Evolutionary conservation across 345 rosid species (phyloP), one percentile per base, ranked within the genome.

Genomic region (Rubroshorea leprosula): DNA sequence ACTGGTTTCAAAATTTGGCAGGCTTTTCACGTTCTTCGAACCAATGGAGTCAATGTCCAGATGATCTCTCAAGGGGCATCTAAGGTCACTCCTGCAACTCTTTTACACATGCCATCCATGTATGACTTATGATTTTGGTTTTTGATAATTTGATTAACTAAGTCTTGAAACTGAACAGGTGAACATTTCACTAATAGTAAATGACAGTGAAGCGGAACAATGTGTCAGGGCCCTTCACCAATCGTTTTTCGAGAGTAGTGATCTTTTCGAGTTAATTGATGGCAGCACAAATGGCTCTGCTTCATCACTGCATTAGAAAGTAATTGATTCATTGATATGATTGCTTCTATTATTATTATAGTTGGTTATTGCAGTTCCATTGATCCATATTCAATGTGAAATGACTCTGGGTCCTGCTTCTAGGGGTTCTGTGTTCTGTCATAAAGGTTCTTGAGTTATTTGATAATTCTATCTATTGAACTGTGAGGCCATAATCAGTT

Each of bases 51-150:
- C 58, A 91, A 88, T 54, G 96, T 88, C 60, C 98, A 91, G 72
- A 88, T 91, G 98, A 91, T 88, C 71, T 91, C 96, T 5, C 92
- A 91, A 75, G 96, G 96, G n/a, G 96, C 97, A 57, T 90, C 97
- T 5, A 90, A 90, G 97, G 97, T 90, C 55, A 45, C 0, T 9
- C 17, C 16, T n/a, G 7, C 14, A 2, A 23, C 1, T 22, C 27
- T 17, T n/a, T n/a, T n/a, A 24, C 45, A 19, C 12, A n/a, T 49
- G 49, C 51, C n/a, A 4, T 20, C 5, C n/a, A 9, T 35, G 9
- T 35, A 13, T n/a, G n/a, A n/a, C n/a, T n/a, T n/a, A n/a, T n/a
- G n/a, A n/a, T n/a, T n/a, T n/a, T n/a, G n/a, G 9, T 2, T 35
- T 35, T 35, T 13, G 11, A 35, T 4, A 1, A 6, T 35, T 22